Base-by-base conservation (phyloP, 495 filamentous ascomycete species). In the Daldinia decipiens region DNA sequence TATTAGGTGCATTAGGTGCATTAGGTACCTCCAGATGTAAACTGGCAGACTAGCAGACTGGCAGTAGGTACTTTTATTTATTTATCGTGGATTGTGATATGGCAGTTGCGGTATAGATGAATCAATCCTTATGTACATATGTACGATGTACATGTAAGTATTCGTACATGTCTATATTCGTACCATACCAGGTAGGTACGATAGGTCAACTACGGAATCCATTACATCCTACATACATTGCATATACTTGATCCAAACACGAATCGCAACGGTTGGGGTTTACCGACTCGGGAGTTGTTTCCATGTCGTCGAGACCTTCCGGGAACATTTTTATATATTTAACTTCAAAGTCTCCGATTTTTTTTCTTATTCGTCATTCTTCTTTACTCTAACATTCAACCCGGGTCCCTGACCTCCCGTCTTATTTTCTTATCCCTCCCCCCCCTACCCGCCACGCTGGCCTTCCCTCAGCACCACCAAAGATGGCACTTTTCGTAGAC, bases 401-500 rank as follows among this genome's bases (percentile, higher is more conserved):
- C 6, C 17, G 9, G 9, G 13, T 21, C 17, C 3, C 27, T 36
- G 1, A 19, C 27, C n/a, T 24, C 9, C 53, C 24, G 24, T 53
- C 53, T 56, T 36, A 32, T 56, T 36, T 38, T 36, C 13, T 24
- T 43, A 32, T 29, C 24, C 54, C 34, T 19, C 17, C 32, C 29
- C 47, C 29, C 34, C 15, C 27, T 4, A 62, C 9, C 15, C 43
- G 50, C 26, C 13, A 70, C 61, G 52, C 55, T 38, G 55, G 31
- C 50, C 40, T 56, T 43, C 59, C 27, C 29, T 59, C 59, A 60
- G 15, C 52, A 9, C 40, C 36, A 26, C 59, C 38, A 60, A 75
- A 67, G 55, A 91, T 91, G 89, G 89, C 87, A 57, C 81, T 90
- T 56, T 84, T 91, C 76, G 83, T 90, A 73, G 87, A 91, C 74